Percentiles rank a stretch among this genome's conserved stretches.
Conservation (phyloP, 2,329 filamentous ascomycete genomes). For the Hymenoscyphus infarciens region DNA sequence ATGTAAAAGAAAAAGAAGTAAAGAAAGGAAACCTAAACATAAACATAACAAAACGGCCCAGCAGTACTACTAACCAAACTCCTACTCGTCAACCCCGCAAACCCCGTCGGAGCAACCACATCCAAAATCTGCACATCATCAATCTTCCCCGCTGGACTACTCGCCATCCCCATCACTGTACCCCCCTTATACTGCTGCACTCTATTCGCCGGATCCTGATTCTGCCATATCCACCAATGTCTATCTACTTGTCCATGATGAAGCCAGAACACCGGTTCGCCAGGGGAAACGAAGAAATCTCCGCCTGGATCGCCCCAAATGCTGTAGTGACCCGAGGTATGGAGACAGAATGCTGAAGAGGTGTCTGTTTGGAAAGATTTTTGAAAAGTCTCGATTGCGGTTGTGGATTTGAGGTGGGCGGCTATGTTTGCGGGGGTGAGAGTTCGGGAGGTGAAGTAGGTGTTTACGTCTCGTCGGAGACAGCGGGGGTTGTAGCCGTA, state of each 20-base stretch:
- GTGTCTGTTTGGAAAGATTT: slow-evolving; percentile 7
- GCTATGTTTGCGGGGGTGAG: slow-evolving; percentile 11
- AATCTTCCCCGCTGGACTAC: slow-evolving; percentile 18
- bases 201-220: slow-evolving; percentile 18
- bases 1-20: neutral
- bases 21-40: slow-evolving; percentile 9
- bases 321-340: slow-evolving; percentile 12
- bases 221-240: slow-evolving; percentile 24
- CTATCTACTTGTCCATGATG: slow-evolving; percentile 19
- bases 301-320: slow-evolving; percentile 16
- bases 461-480: slow-evolving; percentile 39
- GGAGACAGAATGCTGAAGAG: slow-evolving; percentile 6
- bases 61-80: slow-evolving; percentile 17
- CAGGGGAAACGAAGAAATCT: slow-evolving; percentile 13
- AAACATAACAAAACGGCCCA: slow-evolving; percentile 21
- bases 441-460: slow-evolving; percentile 11
- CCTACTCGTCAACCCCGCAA: slow-evolving; percentile 11
- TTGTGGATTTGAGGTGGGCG: slow-evolving; percentile 9
- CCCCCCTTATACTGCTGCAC: slow-evolving; percentile 20
- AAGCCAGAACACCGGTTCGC: slow-evolving; percentile 11
- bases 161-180: slow-evolving; percentile 17
- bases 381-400: slow-evolving; percentile 8
- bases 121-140: slow-evolving; percentile 18
- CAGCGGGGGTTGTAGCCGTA: slow-evolving; percentile 41
- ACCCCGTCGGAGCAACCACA: slow-evolving; percentile 9